phyloP scores from a whole-genome alignment of 371 early-diverging fungal genomes.

The Rhizopus delemar region DNA sequence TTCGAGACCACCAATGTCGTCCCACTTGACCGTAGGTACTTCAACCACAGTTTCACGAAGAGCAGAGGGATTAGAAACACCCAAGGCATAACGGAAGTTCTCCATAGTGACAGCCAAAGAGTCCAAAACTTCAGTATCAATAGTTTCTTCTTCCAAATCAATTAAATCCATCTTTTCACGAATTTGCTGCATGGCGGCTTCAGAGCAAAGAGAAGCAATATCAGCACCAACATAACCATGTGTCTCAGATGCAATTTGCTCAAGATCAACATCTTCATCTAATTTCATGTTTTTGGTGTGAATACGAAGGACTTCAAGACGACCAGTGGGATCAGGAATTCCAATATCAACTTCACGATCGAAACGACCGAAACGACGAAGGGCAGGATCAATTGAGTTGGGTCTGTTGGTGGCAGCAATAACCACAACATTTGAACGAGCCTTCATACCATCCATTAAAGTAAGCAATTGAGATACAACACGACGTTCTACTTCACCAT shows the following conservation, averaged over 20 bases:
- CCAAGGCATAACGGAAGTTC: conserved; percentile 98
- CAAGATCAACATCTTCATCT: conserved; percentile 97
- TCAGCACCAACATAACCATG: conserved; percentile 99
- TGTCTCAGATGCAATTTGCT: conserved; percentile 97
- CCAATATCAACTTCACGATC: conserved; percentile 99
- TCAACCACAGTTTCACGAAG: conserved; percentile 99
- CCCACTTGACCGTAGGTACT: conserved; percentile 98
- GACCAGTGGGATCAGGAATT: conserved; percentile 98
- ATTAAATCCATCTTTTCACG: conserved; percentile 99
- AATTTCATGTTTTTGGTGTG: conserved; percentile 99
- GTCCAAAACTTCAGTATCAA: conserved; percentile 97
- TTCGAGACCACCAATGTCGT: conserved; percentile 99
- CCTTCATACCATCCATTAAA: conserved; percentile 99
- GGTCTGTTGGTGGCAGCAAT: conserved; percentile 99
- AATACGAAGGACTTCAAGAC: conserved; percentile 98
- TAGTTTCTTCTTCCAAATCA: conserved; percentile 98
- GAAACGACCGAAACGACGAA: conserved; percentile 99
- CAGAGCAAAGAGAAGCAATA: conserved; percentile 98
- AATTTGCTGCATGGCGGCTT: conserved; percentile 99
- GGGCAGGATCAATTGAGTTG: conserved; percentile 99
- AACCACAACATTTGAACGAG: conserved; percentile 95
- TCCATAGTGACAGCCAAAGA: conserved; percentile 99
- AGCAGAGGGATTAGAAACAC: conserved; percentile 98
- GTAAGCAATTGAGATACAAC: conserved; percentile 99
- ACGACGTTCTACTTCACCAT: conserved; percentile 99